These are phyloP conservation scores for Colletotrichum siamense DNA, from an alignment of 2,329 filamentous ascomycete genomes.

Conservation along the genomic window DNA sequence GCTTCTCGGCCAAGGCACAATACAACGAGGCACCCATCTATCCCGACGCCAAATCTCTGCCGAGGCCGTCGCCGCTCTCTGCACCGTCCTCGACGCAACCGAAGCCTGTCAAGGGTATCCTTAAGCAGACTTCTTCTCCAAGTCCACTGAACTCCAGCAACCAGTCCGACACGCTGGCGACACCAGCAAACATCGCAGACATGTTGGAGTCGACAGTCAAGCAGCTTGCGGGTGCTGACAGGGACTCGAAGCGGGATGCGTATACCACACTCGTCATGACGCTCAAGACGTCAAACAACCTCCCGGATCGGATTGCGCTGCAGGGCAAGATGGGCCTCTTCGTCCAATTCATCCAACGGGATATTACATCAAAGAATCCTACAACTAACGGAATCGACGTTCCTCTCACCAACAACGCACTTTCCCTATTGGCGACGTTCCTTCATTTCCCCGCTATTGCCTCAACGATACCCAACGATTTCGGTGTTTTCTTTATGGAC, in stretches of 20 bases:
- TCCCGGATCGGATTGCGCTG: slow-evolving; percentile 77
- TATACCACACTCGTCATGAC: slow-evolving; percentile 81
- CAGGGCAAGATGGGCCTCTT: slow-evolving; percentile 79
- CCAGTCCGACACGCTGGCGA: slow-evolving; percentile 39
- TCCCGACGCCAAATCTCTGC: slow-evolving; percentile 38
- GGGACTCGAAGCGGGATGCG: slow-evolving; percentile 79
- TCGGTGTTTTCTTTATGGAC: slow-evolving; percentile 81
- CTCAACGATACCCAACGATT: slow-evolving; percentile 76
- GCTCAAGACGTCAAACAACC: slow-evolving; percentile 80
- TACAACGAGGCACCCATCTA: slow-evolving; percentile 60
- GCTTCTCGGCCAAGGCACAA: slow-evolving; percentile 62
- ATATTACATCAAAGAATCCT: slow-evolving; percentile 69
- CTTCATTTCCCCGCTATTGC: slow-evolving; percentile 77
- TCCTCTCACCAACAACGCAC: slow-evolving; percentile 76
- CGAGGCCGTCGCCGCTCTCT: slow-evolving; percentile 46
- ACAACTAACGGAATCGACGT: slow-evolving; percentile 62
- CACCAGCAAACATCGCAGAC: slow-evolving; percentile 65
- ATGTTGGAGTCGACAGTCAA: slow-evolving; percentile 88
- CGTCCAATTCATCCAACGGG: slow-evolving; percentile 82
- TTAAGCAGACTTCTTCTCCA: slow-evolving; percentile 71
- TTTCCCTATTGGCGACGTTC: slow-evolving; percentile 79
- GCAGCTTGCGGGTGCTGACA: slow-evolving; percentile 78
- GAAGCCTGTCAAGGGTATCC: slow-evolving; percentile 69
- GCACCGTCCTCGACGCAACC: slow-evolving; percentile 42
- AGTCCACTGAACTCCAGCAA: slow-evolving; percentile 48